A percentile compares a stretch with the other conserved stretches of the same genome.
Evolutionary conservation across 2,329 filamentous ascomycete genomes (phyloP).

Genomic region (Ceratocystis papillata): DNA sequence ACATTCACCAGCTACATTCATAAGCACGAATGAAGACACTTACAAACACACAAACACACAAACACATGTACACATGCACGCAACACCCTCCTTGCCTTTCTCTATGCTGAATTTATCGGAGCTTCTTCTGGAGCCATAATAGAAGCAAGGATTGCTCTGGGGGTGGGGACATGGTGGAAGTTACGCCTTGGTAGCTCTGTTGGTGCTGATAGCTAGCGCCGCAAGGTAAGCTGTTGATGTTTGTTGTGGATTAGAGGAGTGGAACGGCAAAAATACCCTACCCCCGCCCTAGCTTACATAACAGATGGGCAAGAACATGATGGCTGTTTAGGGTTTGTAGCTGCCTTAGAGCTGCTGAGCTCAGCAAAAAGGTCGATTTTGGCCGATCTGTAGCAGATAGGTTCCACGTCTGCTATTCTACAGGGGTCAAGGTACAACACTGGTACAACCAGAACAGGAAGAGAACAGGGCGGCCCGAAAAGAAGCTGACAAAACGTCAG

Average conservation of each 20-base stretch:
- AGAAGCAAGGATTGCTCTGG: background rate
- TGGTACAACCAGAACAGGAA: background rate
- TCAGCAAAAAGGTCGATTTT: background rate
- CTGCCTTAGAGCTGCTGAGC: background rate
- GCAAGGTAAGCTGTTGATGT: too few relatives aligned
- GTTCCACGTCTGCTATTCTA: background rate
- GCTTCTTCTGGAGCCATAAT: too few relatives aligned
- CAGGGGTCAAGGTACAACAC: background rate
- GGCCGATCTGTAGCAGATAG: background rate
- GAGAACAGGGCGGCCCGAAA: background rate
- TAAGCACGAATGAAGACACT: too few relatives aligned
- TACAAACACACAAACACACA: too few relatives aligned
- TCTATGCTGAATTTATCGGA: too few relatives aligned
- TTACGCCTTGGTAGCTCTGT: slow-evolving; percentile 22
- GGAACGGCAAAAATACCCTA: too few relatives aligned
- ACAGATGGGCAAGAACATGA: slow-evolving; percentile 1
- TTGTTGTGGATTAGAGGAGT: too few relatives aligned
- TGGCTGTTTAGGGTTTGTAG: background rate
- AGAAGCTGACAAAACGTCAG: too few relatives aligned
- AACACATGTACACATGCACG: too few relatives aligned
- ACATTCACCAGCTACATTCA: too few relatives aligned
- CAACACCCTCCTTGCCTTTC: too few relatives aligned
- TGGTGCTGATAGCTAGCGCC: background rate
- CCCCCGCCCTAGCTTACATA: background rate
- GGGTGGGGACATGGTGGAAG: background rate